A percentile compares a stretch with the other conserved stretches of the same genome.
These are phyloP conservation scores for Seiridium cupressi DNA, from an alignment of 2,329 filamentous ascomycete species.

Conservation along the genomic window DNA sequence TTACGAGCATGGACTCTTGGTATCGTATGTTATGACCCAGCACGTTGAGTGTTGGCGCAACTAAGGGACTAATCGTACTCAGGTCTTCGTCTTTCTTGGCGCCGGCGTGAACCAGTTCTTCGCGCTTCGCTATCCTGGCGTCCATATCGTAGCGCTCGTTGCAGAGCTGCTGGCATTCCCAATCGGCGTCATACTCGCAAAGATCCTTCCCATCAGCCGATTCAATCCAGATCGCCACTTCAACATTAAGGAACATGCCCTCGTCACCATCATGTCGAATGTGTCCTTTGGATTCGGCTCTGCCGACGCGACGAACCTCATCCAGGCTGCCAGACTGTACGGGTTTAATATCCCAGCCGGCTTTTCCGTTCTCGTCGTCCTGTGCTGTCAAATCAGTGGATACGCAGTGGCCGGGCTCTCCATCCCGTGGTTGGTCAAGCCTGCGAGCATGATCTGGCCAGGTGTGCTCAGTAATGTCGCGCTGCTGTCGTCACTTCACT, in stretches of 20 bases:
- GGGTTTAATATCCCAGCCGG: conserved; percentile 32
- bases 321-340: conserved; percentile 40
- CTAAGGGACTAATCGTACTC: background rate
- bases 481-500: conserved; percentile 39
- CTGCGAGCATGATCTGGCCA: conserved; percentile 51
- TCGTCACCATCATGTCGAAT: conserved; percentile 47
- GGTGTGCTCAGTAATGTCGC: conserved; percentile 47
- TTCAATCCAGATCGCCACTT: conserved; percentile 41
- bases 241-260: conserved; percentile 45
- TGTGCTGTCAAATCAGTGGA: conserved; percentile 30
- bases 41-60: conserved; percentile 2
- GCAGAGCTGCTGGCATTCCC: conserved; percentile 43
- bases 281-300: conserved; percentile 44
- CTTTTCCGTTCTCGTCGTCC: conserved; percentile 20
- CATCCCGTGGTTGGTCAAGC: conserved; percentile 41
- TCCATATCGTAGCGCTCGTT: conserved; percentile 43
- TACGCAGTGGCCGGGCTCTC: conserved; percentile 47
- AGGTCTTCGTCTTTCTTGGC: conserved; percentile 42
- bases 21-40: conserved; percentile 21
- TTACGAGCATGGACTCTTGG: conserved; percentile 43
- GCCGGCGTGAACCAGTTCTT: conserved; percentile 47
- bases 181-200: conserved; percentile 36
- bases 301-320: conserved; percentile 43
- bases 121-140: conserved; percentile 41
- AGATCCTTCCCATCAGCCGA: conserved; percentile 33